phyloP scores from a whole-genome alignment of 768 basidiomycete species.

The Tremella fuciformis region DNA sequence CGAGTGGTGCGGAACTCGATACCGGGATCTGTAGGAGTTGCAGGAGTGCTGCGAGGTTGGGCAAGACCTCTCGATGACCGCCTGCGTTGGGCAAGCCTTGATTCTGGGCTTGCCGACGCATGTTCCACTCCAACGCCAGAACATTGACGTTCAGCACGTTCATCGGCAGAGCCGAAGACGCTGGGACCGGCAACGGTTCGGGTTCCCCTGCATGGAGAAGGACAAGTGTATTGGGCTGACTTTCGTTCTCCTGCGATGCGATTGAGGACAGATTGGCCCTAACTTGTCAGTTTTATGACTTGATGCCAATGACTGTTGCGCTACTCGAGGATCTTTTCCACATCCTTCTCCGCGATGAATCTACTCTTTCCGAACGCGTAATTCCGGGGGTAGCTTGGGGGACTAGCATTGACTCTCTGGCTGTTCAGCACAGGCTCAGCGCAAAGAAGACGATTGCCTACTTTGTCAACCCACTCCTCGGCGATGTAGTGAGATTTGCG shows the following conservation, averaged over 20 bases:
- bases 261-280: conserved; percentile 47
- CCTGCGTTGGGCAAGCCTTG: conserved; percentile 35
- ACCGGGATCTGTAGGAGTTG: conserved; percentile 45
- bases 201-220: conserved; percentile 45
- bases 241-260: conserved; percentile 46
- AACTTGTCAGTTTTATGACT: not conserved
- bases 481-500: conserved; percentile 48
- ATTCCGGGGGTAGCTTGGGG: conserved; percentile 43
- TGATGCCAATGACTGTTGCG: not conserved
- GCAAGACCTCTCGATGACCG: conserved; percentile 31
- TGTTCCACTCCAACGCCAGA: conserved; percentile 41
- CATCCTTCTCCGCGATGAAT: conserved; percentile 38
- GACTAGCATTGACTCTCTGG: conserved; percentile 43
- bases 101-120: conserved; percentile 40
- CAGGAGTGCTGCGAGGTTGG: conserved; percentile 36
- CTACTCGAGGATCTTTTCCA: conserved; percentile 49
- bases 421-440: conserved; percentile 3
- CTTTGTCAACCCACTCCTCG: conserved; percentile 52
- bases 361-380: conserved; percentile 48
- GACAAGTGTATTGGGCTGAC: conserved; percentile 43
- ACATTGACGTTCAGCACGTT: conserved; percentile 49
- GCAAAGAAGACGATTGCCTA: conserved; percentile 12
- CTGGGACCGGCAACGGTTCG: conserved; percentile 31
- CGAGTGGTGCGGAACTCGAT: conserved; percentile 40
- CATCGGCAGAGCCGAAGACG: conserved; percentile 39